These are phyloP conservation scores for Spatholobus suberectus DNA, from an alignment of 306 rosid species.

Conservation along the genomic window DNA sequence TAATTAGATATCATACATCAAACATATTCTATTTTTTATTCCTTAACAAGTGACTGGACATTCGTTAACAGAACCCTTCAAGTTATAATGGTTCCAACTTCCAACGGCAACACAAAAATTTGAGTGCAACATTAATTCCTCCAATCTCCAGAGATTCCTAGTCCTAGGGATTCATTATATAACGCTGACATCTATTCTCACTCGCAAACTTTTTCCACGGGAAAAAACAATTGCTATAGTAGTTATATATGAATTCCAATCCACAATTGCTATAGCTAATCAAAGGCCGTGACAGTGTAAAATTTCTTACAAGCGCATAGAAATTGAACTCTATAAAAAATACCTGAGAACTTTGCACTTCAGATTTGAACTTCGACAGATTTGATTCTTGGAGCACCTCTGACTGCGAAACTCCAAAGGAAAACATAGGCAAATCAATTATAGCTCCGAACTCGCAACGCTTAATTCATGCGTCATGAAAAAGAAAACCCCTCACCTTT, in stretches of 20 bases:
- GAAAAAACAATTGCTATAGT: not conserved
- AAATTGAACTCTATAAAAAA: too few relatives aligned
- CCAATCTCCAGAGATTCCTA: not conserved
- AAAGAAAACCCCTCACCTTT: conserved; percentile 32
- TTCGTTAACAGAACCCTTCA: not conserved
- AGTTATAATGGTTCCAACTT: not conserved
- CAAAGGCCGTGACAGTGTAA: too few relatives aligned
- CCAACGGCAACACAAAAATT: not conserved
- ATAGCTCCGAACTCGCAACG: not conserved
- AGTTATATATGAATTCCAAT: not conserved
- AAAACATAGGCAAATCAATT: not conserved
- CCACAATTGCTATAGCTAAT: not conserved
- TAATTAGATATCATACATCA: too few relatives aligned
- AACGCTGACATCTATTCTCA: not conserved
- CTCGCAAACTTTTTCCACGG: not conserved
- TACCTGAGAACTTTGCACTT: conserved; percentile 70
- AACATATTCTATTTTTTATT: too few relatives aligned
- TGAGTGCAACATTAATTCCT: not conserved
- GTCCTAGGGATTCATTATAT: not conserved
- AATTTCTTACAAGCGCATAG: too few relatives aligned
- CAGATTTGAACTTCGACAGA: conserved; percentile 60
- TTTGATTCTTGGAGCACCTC: conserved; percentile 57
- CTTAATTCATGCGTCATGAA: not conserved
- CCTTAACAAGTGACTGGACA: too few relatives aligned
- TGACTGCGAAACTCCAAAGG: conserved; percentile 39